Conservation (phyloP, 805 yeast species). For the Lipomyces orientalis region DNA sequence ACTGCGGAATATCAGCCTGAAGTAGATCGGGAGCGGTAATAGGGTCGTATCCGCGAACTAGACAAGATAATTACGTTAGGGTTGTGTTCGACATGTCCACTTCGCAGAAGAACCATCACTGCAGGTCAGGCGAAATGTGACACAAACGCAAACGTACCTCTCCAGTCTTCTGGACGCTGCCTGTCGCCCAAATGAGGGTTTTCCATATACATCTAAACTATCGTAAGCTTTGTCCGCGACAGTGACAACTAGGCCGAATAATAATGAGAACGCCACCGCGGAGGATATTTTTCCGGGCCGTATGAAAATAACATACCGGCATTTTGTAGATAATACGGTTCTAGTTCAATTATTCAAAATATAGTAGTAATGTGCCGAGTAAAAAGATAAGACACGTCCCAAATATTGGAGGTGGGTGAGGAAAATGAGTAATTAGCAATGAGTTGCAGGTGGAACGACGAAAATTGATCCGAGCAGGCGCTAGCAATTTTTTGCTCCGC, state of each 20-base stretch:
- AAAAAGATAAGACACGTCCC: neutral
- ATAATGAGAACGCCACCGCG: neutral
- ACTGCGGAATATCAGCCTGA: constrained; percentile 81
- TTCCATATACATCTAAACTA: constrained; percentile 70
- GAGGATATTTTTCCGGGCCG: neutral
- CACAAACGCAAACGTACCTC: constrained; percentile 48
- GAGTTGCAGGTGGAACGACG: neutral
- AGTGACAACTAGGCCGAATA: neutral
- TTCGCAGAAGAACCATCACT: too few relatives aligned
- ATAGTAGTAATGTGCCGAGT: neutral
- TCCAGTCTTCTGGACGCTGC: constrained; percentile 71
- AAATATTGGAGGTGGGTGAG: neutral
- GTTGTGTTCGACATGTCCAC: neutral
- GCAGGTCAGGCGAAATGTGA: neutral
- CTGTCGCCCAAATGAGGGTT: constrained; percentile 88
- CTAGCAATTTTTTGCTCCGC: neutral
- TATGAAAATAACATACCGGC: neutral
- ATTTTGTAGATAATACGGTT: neutral
- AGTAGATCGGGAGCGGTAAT: constrained; percentile 92
- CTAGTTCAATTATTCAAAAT: neutral
- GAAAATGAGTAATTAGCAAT: neutral
- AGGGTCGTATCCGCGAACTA: constrained; percentile 85
- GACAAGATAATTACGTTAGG: neutral
- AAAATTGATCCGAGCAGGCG: neutral
- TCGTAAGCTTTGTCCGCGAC: neutral